Percentiles rank a stretch among this genome's conserved stretches.
phyloP scores from a whole-genome alignment of 179 eudicot species.

The Dionaea muscipula region DNA sequence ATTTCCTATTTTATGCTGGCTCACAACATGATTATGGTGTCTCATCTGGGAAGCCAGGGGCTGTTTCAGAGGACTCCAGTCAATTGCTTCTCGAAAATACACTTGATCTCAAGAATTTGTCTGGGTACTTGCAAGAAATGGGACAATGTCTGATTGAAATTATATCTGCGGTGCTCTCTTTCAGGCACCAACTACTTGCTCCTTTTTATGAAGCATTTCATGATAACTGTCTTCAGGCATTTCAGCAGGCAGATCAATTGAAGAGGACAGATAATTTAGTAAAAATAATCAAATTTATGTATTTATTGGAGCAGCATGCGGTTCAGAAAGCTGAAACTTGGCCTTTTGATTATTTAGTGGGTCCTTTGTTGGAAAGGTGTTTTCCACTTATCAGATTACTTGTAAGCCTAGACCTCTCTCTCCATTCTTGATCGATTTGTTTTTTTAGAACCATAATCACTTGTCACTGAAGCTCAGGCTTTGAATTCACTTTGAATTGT shows the following conservation, averaged over 20 bases:
- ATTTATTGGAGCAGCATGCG: slow-evolving; percentile 42
- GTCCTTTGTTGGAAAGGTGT: slow-evolving; percentile 56
- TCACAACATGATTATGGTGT: slow-evolving; percentile 20
- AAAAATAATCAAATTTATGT: slow-evolving; percentile 32
- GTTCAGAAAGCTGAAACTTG: slow-evolving; percentile 54
- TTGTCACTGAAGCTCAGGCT: too few relatives aligned
- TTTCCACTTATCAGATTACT: slow-evolving; percentile 42
- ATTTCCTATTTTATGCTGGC: slow-evolving; percentile 30
- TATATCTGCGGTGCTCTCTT: slow-evolving; percentile 44
- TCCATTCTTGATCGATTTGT: too few relatives aligned
- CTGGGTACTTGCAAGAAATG: slow-evolving; percentile 36
- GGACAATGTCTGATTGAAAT: slow-evolving; percentile 65
- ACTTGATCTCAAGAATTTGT: slow-evolving; percentile 25
- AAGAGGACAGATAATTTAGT: slow-evolving; percentile 25
- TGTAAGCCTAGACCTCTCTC: too few relatives aligned
- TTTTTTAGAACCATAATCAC: too few relatives aligned
- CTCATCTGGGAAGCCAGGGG: slow-evolving; percentile 16
- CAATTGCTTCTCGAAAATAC: slow-evolving; percentile 21
- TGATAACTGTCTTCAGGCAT: slow-evolving; percentile 43
- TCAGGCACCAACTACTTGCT: slow-evolving; percentile 36
- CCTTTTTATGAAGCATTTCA: slow-evolving; percentile 55
- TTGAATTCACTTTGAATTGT: too few relatives aligned
- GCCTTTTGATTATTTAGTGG: slow-evolving; percentile 63
- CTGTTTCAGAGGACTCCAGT: slow-evolving; percentile 13
- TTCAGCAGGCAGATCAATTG: slow-evolving; percentile 31